Evolutionary conservation across 306 rosid species (phyloP).

Genomic region (Cucumis hystrix): DNA sequence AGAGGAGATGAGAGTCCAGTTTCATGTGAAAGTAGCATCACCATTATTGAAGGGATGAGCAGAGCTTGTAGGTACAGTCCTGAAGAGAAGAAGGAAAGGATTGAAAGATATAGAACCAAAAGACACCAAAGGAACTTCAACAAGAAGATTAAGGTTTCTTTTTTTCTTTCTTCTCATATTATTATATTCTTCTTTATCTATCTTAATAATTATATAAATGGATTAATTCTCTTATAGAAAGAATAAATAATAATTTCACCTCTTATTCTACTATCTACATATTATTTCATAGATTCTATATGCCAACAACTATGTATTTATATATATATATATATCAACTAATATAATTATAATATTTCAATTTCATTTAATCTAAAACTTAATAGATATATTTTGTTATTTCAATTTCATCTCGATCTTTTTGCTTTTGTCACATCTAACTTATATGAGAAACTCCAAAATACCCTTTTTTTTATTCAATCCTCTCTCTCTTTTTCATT

Average conservation of each 20-base stretch:
- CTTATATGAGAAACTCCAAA: neutral
- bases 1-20: slow-evolving; percentile 42
- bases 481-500: neutral
- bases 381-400: no score
- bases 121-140: slow-evolving; percentile 84
- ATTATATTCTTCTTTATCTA: neutral
- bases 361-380: neutral
- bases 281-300: neutral
- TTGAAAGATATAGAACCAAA: slow-evolving; percentile 73
- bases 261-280: neutral
- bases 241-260: neutral
- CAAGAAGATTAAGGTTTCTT: slow-evolving; percentile 76
- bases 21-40: slow-evolving; percentile 61
- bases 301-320: neutral
- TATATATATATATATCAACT: no score
- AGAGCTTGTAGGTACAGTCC: slow-evolving; percentile 67
- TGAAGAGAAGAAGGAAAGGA: slow-evolving; percentile 72
- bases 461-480: neutral
- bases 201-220: neutral
- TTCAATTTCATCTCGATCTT: neutral
- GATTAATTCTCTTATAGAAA: neutral
- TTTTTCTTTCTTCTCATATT: neutral
- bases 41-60: slow-evolving; percentile 87
- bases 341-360: neutral
- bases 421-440: neutral